These are phyloP conservation scores for Aspergillus viridinutans DNA, from an alignment of 2,329 filamentous ascomycete genomes.

Conservation along the genomic window DNA sequence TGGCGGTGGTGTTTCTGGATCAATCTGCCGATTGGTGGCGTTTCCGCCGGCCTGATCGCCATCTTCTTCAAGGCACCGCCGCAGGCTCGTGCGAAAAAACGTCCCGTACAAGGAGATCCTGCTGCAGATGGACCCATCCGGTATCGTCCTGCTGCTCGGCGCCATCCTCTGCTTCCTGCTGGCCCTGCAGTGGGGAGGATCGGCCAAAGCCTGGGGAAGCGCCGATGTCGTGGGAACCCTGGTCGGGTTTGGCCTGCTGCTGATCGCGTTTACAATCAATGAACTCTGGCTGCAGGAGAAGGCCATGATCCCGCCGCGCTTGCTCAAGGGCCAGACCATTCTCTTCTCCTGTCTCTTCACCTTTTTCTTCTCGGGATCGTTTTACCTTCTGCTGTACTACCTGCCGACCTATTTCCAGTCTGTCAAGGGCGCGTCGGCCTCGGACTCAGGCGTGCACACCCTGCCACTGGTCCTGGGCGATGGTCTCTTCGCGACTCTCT, in stretches of 20 bases:
- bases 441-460: background rate
- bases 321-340: constrained; percentile 24
- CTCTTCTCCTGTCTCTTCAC: background rate
- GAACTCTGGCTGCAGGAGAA: constrained; percentile 39
- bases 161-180: constrained; percentile 41
- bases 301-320: constrained; percentile 36
- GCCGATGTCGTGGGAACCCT: constrained; percentile 45
- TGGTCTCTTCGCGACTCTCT: background rate
- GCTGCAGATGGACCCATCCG: constrained; percentile 44
- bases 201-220: constrained; percentile 33
- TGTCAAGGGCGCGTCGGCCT: background rate
- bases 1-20: constrained; percentile 45
- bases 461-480: background rate
- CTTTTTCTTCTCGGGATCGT: background rate
- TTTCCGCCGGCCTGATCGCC: constrained; percentile 18
- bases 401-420: background rate
- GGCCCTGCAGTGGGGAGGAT: constrained; percentile 46
- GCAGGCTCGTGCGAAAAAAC: background rate
- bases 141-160: constrained; percentile 38
- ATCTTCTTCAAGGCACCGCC: constrained; percentile 25
- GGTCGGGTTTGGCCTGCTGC: constrained; percentile 40
- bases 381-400: background rate
- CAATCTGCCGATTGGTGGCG: constrained; percentile 22
- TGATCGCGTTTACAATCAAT: constrained; percentile 29
- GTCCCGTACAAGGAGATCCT: constrained; percentile 30